Evolutionary conservation across 164 flowering plant species (phyloP), one percentile per base, ranked within the genome.

Genomic region (Amborella trichopoda): DNA sequence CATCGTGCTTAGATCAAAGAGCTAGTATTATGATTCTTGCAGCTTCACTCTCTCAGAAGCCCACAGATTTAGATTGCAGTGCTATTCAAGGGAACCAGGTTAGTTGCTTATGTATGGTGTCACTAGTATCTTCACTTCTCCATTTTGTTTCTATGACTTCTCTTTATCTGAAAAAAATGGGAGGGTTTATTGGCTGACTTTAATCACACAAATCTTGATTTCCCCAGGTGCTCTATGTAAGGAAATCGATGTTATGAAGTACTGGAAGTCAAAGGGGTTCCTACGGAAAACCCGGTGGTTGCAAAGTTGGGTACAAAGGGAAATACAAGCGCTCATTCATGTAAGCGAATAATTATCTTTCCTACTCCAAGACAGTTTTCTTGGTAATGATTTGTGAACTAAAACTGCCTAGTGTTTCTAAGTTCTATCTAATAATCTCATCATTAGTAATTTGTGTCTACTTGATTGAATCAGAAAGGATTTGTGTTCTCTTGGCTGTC

Each of bases 21-120:
- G 19, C 2, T 18, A 2, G 36, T 37, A 37, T 32, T 32, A 32
- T 32, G 36, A 32, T 37, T 37, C n/a, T 37, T 18, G 40, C 40
- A 37, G 40, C 19, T 37, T 37, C 40, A 37, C 13, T 37, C 40
- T 37, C n/a, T 37, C 40, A 37, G 40, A 37, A n/a, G 9, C 40
- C 2, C 40, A 37, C 12, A 37, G 19, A 21, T 37, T 8, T 37
- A 37, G 40, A n/a, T 37, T 37, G 40, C 10, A 14, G n/a, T 37
- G 40, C n/a, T 37, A 37, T 37, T 18, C 13, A 18, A 2, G 40
- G n/a, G 40, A 37, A 6, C 40, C 40, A 37, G 40, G 40, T 21
- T n/a, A 32, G n/a, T n/a, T n/a, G n/a, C n/a, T n/a, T n/a, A n/a
- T n/a, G n/a, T 37, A 3, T n/a, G n/a, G 19, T 37, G 19, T 21